Percentiles rank a stretch among this genome's conserved stretches.
Conservation (phyloP, 75 land plant genomes). For the Picea sitchensis region DNA sequence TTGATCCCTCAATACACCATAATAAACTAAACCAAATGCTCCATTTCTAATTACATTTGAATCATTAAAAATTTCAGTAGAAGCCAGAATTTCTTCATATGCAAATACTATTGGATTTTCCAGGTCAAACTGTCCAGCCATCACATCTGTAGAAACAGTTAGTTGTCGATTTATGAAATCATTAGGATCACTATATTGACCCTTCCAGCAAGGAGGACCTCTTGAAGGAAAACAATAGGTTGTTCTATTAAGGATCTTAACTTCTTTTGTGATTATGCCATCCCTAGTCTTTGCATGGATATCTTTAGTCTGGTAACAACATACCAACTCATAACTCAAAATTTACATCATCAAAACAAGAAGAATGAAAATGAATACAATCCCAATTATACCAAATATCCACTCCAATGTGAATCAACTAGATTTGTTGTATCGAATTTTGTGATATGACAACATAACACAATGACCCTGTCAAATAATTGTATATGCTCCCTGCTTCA, state of each 20-base stretch:
- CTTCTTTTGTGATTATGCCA: slow-evolving; percentile 26
- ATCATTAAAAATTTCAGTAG: too few species aligned
- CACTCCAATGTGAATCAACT: too few species aligned
- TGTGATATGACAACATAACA: too few species aligned
- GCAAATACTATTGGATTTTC: too few species aligned
- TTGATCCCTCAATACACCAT: too few species aligned
- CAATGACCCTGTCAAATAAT: too few species aligned
- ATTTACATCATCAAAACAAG: slow-evolving; percentile 27
- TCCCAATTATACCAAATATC: slow-evolving; percentile 15
- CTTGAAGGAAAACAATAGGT: slow-evolving; percentile 55
- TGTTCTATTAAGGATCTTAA: slow-evolving; percentile 41
- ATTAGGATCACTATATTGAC: not conserved
- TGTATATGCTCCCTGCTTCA: too few species aligned
- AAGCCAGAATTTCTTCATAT: too few species aligned
- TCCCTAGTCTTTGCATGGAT: slow-evolving; percentile 30
- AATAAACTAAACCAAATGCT: too few species aligned
- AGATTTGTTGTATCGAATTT: too few species aligned
- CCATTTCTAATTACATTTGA: too few species aligned
- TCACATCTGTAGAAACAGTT: slow-evolving; percentile 43
- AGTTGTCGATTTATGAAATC: slow-evolving; percentile 28
- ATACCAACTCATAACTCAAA: slow-evolving; percentile 25
- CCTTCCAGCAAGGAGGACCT: slow-evolving; percentile 34
- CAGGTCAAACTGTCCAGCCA: too few species aligned
- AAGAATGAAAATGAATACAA: slow-evolving; percentile 31
- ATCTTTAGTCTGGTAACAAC: slow-evolving; percentile 12